Conservation (phyloP, 192 early-diverging fungal genomes). For the Radiomyces spectabilis region DNA sequence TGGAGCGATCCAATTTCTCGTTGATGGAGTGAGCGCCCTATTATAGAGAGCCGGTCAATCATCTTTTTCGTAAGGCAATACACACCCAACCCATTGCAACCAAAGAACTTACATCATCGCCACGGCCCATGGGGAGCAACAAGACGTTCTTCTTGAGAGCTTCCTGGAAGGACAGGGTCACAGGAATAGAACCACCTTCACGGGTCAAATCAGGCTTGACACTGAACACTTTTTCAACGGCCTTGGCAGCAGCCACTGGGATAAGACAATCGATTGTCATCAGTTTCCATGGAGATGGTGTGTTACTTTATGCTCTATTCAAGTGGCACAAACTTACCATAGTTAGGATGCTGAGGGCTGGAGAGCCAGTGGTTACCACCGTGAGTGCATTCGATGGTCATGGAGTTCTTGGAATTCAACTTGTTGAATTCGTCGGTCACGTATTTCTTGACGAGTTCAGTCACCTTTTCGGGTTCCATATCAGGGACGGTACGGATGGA, state of each 20-base stretch:
- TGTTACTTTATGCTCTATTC: no score
- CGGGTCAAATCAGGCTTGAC: constrained; percentile 93
- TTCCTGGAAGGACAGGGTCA: constrained; percentile 97
- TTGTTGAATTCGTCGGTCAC: constrained; percentile 83
- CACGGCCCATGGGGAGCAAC: constrained; percentile 91
- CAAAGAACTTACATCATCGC: constrained; percentile 58
- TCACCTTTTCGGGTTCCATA: constrained; percentile 80
- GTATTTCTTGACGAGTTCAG: constrained; percentile 64
- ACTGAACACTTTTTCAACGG: constrained; percentile 86
- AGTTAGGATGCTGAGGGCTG: constrained; percentile 89
- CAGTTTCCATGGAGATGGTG: no score
- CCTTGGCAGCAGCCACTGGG: constrained; percentile 77
- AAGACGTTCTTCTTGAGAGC: constrained; percentile 84
- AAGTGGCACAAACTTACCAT: constrained; percentile 41
- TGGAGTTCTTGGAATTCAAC: constrained; percentile 81
- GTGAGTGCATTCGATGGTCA: constrained; percentile 68
- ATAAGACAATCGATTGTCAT: neutral
- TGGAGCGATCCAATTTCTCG: constrained; percentile 89
- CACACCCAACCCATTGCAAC: neutral
- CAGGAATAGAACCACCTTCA: constrained; percentile 97
- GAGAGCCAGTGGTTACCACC: constrained; percentile 90
- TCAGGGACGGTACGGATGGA: constrained; percentile 94
- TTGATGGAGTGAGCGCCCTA: constrained; percentile 95
- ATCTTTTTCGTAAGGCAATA: neutral
- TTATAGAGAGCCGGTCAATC: no score